A percentile compares a stretch with the other conserved stretches of the same genome.
These are phyloP conservation scores for Triangularia verruculosa DNA, from an alignment of 2,329 filamentous ascomycete genomes.

Conservation along the genomic window DNA sequence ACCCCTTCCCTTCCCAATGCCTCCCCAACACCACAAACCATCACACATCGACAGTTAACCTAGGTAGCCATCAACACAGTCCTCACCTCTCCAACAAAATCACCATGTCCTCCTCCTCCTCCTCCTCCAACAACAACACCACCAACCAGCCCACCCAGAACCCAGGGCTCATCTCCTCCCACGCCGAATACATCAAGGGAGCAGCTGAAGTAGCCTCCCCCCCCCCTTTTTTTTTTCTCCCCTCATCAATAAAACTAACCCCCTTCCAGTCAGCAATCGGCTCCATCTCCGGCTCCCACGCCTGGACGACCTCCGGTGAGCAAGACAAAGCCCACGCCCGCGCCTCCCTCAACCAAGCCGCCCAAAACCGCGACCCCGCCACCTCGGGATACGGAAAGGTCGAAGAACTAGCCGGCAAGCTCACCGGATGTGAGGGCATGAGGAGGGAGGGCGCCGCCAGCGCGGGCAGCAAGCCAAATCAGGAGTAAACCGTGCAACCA, in stretches of 20 bases:
- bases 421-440: constrained; percentile 69
- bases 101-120: neutral
- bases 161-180: constrained; percentile 59
- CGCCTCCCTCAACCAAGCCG: constrained; percentile 59
- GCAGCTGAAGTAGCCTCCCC: constrained; percentile 54
- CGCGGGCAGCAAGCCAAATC: neutral
- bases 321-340: constrained; percentile 62
- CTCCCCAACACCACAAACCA: neutral
- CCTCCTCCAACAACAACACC: constrained; percentile 12
- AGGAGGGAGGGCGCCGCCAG: constrained; percentile 58
- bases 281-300: constrained; percentile 56
- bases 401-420: constrained; percentile 63
- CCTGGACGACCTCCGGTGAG: constrained; percentile 63
- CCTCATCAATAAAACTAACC: neutral
- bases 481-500: neutral
- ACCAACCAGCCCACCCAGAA: constrained; percentile 36
- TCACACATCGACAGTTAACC: neutral
- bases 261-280: constrained; percentile 48
- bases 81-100: neutral
- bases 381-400: constrained; percentile 57
- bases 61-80: neutral
- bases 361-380: constrained; percentile 52
- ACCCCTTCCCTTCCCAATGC: neutral
- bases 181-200: constrained; percentile 68
- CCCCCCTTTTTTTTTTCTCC: neutral